Evolutionary conservation across 108 stramenopile species (phyloP), one percentile per base, ranked within the genome.

Genomic region (Stephanodiscus minutulus): DNA sequence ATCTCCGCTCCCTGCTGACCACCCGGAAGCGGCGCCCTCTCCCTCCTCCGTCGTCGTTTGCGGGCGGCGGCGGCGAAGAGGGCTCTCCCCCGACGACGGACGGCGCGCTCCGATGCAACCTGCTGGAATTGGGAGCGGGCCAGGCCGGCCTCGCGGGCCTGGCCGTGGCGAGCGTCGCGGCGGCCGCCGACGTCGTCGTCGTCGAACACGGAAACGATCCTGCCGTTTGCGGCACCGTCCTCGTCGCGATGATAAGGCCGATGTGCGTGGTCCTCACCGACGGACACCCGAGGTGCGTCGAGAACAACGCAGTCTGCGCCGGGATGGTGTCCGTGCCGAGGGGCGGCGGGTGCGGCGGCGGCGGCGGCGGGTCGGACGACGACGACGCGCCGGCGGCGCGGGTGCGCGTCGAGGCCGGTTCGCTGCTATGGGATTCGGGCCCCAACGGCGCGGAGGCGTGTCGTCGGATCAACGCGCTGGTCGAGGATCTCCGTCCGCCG

Each of bases 101-200:
- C 39, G 18, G 1, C 12, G 56, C 24, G 7, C 10, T 18, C 11
- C 18, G 20, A 24, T 83, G 77, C 70, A 79, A 63, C 62, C 52
- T 91, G 46, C 53, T 88, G 56, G 90, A 91, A 58, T 62, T 91
- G 64, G 90, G 90, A 48, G 85, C 87, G 41, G 92, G 92, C 21
- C 90, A 91, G 88, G 92, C 92, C 1, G 92, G 90, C 0, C 62
- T 93, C 41, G 83, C 92, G 29, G 88, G 84, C 8, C 65, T 88
- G 36, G 44, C 81, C 5, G 24, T 89, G 58, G 81, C 33, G 59
- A 20, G 24, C 8, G 39, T 17, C 1, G 18, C 21, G 5, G 7
- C 21, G 24, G 50, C n/a, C n/a, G n/a, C n/a, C n/a, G 13, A 22
- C n/a, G n/a, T n/a, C n/a, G n/a, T n/a, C n/a, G n/a, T n/a, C n/a